Evolutionary conservation across 768 basidiomycete species (phyloP).

Genomic region (Cyclocybe cylindracea): DNA sequence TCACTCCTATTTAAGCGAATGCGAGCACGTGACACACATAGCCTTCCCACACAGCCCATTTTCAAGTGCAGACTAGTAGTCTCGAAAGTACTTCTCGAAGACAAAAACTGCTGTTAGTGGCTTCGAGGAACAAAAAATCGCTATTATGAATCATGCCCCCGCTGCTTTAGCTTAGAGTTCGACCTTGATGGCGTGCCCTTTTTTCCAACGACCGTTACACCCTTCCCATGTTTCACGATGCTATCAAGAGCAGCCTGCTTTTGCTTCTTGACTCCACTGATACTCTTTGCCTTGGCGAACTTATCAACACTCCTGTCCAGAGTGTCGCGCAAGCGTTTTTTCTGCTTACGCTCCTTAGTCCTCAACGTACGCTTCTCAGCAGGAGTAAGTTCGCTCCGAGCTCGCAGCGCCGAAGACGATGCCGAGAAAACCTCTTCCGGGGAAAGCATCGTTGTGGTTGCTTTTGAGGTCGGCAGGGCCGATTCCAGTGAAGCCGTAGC

Average conservation of each 20-base stretch:
- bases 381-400: conserved; percentile 82
- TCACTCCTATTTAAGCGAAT: background rate
- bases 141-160: background rate
- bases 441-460: conserved; percentile 78
- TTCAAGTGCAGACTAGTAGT: background rate
- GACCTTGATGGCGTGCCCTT: conserved; percentile 33
- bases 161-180: conserved; percentile 35
- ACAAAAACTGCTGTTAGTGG: too few species aligned
- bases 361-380: conserved; percentile 75
- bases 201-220: conserved; percentile 88
- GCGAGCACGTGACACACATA: conserved; percentile 5
- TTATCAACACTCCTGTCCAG: conserved; percentile 69
- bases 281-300: conserved; percentile 54
- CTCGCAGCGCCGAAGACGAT: conserved; percentile 52
- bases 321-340: conserved; percentile 64
- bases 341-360: conserved; percentile 68
- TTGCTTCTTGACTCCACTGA: conserved; percentile 67
- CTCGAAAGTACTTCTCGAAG: background rate
- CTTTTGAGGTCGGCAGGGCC: conserved; percentile 82
- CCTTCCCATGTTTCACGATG: conserved; percentile 82
- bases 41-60: background rate
- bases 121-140: too few species aligned
- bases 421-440: conserved; percentile 90
- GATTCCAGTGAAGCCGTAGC: conserved; percentile 86
- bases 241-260: conserved; percentile 83